phyloP scores from a whole-genome alignment of 306 rosid genomes.

The Casuarina glauca region DNA sequence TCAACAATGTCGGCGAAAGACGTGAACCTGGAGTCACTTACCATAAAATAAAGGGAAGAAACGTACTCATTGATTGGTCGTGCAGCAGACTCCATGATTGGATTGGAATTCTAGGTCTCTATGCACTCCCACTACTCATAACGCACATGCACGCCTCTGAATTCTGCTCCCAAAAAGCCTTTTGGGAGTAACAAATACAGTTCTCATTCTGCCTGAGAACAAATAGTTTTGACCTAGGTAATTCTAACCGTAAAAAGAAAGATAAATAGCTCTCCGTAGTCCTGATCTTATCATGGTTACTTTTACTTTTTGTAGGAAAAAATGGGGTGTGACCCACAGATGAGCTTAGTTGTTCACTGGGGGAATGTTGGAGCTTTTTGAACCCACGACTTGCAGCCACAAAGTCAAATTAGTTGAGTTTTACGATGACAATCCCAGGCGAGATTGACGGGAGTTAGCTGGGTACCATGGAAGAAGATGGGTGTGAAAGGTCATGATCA shows the following conservation, averaged over 20 bases:
- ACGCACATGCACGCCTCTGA: not conserved
- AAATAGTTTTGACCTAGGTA: no score
- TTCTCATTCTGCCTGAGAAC: no score
- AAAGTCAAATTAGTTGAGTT: not conserved
- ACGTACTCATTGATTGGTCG: constrained; percentile 18
- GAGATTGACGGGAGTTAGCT: constrained; percentile 32
- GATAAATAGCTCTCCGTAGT: no score
- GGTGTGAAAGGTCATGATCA: not conserved
- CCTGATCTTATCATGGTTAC: no score
- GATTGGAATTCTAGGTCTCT: not conserved
- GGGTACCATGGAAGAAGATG: constrained; percentile 19
- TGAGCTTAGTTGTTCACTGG: no score
- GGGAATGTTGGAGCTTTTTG: constrained; percentile 3
- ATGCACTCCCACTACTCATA: not conserved
- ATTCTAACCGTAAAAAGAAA: no score
- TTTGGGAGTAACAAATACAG: no score
- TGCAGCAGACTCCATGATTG: not conserved
- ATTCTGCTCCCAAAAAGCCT: no score
- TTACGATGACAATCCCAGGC: constrained; percentile 17
- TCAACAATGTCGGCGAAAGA: not conserved
- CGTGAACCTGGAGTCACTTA: no score
- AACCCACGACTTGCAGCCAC: not conserved
- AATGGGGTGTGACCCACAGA: no score
- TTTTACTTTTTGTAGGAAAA: no score
- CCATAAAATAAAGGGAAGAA: not conserved